These are phyloP conservation scores for Myxozyma monticola DNA, from an alignment of 805 yeast genomes.

Conservation along the genomic window DNA sequence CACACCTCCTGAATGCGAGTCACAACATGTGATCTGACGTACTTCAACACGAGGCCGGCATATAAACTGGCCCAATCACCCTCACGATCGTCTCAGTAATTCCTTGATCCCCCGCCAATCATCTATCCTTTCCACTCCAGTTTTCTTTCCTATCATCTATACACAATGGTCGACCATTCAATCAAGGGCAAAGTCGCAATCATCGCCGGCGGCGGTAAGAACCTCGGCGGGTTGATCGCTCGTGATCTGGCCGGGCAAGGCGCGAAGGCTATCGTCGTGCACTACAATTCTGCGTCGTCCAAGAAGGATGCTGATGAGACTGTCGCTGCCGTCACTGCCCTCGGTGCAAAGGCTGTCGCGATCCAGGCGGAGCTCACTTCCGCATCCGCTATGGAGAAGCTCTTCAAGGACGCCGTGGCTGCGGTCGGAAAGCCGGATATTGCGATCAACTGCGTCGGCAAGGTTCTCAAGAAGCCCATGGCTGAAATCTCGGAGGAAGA, in stretches of 20 bases:
- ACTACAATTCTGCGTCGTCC: slow-evolving; percentile 52
- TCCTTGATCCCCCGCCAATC: too few relatives aligned
- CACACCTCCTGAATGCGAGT: too few relatives aligned
- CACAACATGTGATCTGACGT: too few relatives aligned
- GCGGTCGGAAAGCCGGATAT: slow-evolving; percentile 55
- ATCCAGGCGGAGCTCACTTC: slow-evolving; percentile 43
- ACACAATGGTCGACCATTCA: too few relatives aligned
- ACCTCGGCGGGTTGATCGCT: slow-evolving; percentile 57
- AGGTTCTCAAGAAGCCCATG: slow-evolving; percentile 62
- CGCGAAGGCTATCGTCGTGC: slow-evolving; percentile 52
- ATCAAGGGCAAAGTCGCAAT: slow-evolving; percentile 54
- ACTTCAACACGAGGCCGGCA: too few relatives aligned
- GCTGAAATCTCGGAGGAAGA: slow-evolving; percentile 55
- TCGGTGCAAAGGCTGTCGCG: slow-evolving; percentile 21
- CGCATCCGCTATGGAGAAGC: slow-evolving; percentile 43
- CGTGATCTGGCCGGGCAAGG: slow-evolving; percentile 57
- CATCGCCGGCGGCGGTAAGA: slow-evolving; percentile 64
- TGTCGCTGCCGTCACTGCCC: too few relatives aligned
- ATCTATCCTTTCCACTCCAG: too few relatives aligned
- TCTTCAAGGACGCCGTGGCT: slow-evolving; percentile 50
- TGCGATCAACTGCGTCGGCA: slow-evolving; percentile 69
- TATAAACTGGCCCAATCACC: too few relatives aligned
- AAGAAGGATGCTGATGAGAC: slow-evolving; percentile 33
- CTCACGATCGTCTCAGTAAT: too few relatives aligned
- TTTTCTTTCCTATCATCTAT: too few relatives aligned